phyloP scores from a whole-genome alignment of 78 protist species.

The Capsaspora owczarzaki region DNA sequence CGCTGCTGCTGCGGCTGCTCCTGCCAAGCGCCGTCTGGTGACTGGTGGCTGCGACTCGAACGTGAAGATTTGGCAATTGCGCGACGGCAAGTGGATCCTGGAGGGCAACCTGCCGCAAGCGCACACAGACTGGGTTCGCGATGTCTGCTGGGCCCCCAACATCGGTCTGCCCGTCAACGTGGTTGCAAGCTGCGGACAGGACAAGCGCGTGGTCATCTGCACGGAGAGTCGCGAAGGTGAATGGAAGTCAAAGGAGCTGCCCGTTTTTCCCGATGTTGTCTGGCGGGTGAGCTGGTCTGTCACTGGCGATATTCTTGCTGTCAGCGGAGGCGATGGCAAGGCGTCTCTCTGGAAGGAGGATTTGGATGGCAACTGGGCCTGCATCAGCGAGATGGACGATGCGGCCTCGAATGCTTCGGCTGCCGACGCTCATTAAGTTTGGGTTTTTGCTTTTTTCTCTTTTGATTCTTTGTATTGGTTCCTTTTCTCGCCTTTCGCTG shows the following conservation, averaged over 20 bases:
- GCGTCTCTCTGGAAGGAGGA: not conserved
- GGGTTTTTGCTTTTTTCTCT: not conserved
- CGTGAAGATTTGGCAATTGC: slow-evolving; percentile 71
- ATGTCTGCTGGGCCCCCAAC: slow-evolving; percentile 91
- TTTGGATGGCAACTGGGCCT: not conserved
- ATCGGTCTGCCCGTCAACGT: slow-evolving; percentile 36
- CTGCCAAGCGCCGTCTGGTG: slow-evolving; percentile 52
- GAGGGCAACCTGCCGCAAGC: slow-evolving; percentile 20
- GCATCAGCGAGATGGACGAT: not conserved
- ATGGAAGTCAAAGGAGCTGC: not conserved
- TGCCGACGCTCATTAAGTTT: too few relatives aligned
- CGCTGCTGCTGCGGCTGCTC: not conserved
- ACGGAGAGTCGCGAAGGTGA: slow-evolving; percentile 8
- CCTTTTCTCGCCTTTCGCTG: not conserved
- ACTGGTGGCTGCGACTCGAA: slow-evolving; percentile 88
- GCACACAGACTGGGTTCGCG: slow-evolving; percentile 91
- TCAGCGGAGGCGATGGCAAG: slow-evolving; percentile 1
- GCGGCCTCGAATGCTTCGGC: not conserved
- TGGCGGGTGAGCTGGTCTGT: slow-evolving; percentile 85
- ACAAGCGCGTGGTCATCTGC: slow-evolving; percentile 52
- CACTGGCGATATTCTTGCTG: slow-evolving; percentile 77
- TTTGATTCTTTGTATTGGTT: too few relatives aligned
- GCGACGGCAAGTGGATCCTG: not conserved
- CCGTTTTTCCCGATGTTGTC: slow-evolving; percentile 29
- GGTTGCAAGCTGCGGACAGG: slow-evolving; percentile 36